Evolutionary conservation across 108 stramenopile genomes (phyloP), one percentile per base, ranked within the genome.

Genomic region (Pseudonitzschia multiseries): DNA sequence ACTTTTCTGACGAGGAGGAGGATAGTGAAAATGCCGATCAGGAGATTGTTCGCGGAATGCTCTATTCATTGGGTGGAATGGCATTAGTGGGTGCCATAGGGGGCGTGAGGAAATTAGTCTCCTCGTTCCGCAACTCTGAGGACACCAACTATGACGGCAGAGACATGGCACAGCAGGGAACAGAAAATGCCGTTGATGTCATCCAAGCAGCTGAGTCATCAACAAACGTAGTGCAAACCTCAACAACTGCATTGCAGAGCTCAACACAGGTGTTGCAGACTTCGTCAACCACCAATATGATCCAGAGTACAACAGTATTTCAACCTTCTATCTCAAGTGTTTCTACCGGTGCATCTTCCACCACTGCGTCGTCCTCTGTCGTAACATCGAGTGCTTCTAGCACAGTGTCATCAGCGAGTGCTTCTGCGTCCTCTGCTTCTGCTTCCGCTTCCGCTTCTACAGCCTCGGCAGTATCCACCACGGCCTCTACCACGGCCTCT

Each of bases 31-130:
- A 54, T 54, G 22, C 53, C 24, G 53, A 54, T 14, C n/a, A 54
- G 53, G 14, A 54, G 14, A 24, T 54, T 21, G 24, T 54, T 54
- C 53, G 53, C 8, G 53, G 53, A 24, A 54, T 54, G 53, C n/a
- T 54, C 8, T 54, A 54, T 24, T 24, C 53, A 54, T 54, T 54
- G 15, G 53, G 53, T 0, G 53, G 53, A 54, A 54, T 54, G 53
- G 53, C 53, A 54, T 8, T 54, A 24, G 53, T 54, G n/a, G 53
- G 53, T 10, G 53, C 53, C 8, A 8, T 54, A 24, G 53, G 53
- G n/a, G 15, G 53, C 8, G 53, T 54, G 6, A 21, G 8, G 14
- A 54, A 54, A 54, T 54, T 54, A 54, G 15, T 51, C 20, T 51
- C 50, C 20, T n/a, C n/a, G n/a, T 54, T 54, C 14, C 9, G 53